These are phyloP conservation scores for Ilex asprella DNA, from an alignment of 257 asterid species.

Conservation along the genomic window DNA sequence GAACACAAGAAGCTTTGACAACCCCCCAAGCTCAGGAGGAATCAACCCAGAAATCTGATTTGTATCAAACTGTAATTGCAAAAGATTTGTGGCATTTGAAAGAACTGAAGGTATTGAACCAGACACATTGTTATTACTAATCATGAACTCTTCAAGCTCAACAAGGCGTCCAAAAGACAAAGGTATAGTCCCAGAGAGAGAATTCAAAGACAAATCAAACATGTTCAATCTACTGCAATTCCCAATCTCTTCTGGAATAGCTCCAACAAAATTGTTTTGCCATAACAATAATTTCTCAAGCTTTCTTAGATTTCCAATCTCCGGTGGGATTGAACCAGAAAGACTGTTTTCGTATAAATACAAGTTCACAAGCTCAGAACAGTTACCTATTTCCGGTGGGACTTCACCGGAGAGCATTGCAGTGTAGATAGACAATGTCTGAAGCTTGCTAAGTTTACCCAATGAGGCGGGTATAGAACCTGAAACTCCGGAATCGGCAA, in stretches of 20 bases:
- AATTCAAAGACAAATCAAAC: conserved; percentile 39
- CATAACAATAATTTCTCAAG: conserved; percentile 33
- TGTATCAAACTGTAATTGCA: conserved; percentile 35
- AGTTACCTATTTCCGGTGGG: conserved; percentile 35
- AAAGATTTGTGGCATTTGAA: conserved; percentile 27
- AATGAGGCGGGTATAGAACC: conserved; percentile 35
- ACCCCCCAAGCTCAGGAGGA: conserved; percentile 36
- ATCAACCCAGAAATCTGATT: conserved; percentile 44
- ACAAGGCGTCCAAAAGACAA: conserved; percentile 32
- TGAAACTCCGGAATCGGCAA: conserved; percentile 32
- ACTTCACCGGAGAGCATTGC: conserved; percentile 42
- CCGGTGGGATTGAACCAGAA: conserved; percentile 39
- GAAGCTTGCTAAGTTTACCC: conserved; percentile 34
- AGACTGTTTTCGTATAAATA: conserved; percentile 39
- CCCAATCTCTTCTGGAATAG: conserved; percentile 37
- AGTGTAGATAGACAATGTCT: conserved; percentile 36
- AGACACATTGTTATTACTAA: conserved; percentile 35
- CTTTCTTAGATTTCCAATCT: conserved; percentile 29
- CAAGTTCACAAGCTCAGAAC: conserved; percentile 41
- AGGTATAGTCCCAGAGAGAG: conserved; percentile 38
- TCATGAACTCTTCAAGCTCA: conserved; percentile 41
- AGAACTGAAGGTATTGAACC: conserved; percentile 36
- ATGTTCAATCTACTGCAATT: conserved; percentile 27
- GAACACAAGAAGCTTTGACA: conserved; percentile 33
- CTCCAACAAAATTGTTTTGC: conserved; percentile 38